Percentiles rank a stretch among this genome's conserved stretches.
phyloP scores from a whole-genome alignment of 2,329 filamentous ascomycete species.

The Diaporthe eres region DNA sequence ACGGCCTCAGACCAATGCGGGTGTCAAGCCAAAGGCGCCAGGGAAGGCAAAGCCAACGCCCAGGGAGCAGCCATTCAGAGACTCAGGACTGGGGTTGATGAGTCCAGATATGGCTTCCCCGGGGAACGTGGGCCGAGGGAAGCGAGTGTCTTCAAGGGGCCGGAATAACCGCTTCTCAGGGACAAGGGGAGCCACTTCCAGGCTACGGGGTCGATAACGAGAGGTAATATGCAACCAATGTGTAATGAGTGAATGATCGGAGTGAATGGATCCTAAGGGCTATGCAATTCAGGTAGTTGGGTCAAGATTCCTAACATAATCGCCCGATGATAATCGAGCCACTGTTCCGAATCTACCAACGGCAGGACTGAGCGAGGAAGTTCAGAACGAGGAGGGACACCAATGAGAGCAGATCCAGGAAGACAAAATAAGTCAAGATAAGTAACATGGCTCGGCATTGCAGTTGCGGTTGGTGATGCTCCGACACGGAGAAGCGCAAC shows the following conservation, averaged over 20 bases:
- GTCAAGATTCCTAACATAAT: background rate
- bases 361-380: too few relatives aligned
- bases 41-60: background rate
- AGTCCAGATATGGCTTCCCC: constrained; percentile 1
- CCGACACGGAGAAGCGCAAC: background rate
- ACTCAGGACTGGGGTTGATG: background rate
- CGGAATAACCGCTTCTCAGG: background rate
- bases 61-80: constrained; percentile 1
- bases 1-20: background rate
- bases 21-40: background rate
- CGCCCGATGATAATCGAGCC: background rate
- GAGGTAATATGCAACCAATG: background rate
- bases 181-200: background rate
- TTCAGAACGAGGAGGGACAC: too few relatives aligned
- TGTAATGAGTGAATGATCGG: background rate
- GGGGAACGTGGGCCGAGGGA: background rate
- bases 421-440: background rate
- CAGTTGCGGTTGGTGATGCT: too few relatives aligned
- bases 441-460: background rate
- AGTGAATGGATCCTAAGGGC: too few relatives aligned
- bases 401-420: too few relatives aligned
- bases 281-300: background rate
- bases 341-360: background rate
- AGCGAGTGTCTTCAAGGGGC: background rate
- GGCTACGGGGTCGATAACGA: background rate